Evolutionary conservation across 2,329 filamentous ascomycete genomes (phyloP), one percentile per base, ranked within the genome.

Genomic region (Xylaria sp.): DNA sequence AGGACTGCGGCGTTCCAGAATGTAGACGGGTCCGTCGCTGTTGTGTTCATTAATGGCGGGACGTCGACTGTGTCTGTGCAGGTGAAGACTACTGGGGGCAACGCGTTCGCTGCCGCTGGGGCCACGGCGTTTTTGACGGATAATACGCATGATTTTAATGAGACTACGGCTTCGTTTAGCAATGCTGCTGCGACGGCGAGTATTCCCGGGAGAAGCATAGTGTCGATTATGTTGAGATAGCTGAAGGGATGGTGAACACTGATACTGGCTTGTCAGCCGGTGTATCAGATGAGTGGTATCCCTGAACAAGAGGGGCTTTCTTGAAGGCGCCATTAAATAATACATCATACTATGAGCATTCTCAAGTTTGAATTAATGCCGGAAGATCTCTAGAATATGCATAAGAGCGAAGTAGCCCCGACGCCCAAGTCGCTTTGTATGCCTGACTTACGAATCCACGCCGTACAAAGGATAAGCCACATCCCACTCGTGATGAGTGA

Each of bases 21-120:
- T 27, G n/a, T 57, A 4, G 74, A 75, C 12, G 71, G 71, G 0
- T 69, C 69, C 3, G 64, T 75, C 9, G 71, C 69, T 6, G 71
- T 69, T 6, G 66, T 75, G 13, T 71, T 75, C 13, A 70, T 73
- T 35, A 75, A 74, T 13, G 66, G 69, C n/a, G 73, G 72, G 5
- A 37, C 8, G 2, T 61, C 66, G 8, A 55, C 71, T 1, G 63
- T 35, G 5, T 25, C 47, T 1, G 66, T 72, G 1, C 48, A 68
- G 50, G 63, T 73, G 13, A 69, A 63, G 23, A 60, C 65, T 1
- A 62, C 53, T 5, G 69, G 65, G 1, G 67, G 62, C 3, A 47
- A n/a, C 2, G 53, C 63, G 6, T 74, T 75, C 25, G 66, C 48
- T 16, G 66, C 65, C 1, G 66, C 47, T 1, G 51, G 51, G 3